These are phyloP conservation scores for Fragilaria radians DNA, from an alignment of 108 stramenopile genomes.

Conservation along the genomic window DNA sequence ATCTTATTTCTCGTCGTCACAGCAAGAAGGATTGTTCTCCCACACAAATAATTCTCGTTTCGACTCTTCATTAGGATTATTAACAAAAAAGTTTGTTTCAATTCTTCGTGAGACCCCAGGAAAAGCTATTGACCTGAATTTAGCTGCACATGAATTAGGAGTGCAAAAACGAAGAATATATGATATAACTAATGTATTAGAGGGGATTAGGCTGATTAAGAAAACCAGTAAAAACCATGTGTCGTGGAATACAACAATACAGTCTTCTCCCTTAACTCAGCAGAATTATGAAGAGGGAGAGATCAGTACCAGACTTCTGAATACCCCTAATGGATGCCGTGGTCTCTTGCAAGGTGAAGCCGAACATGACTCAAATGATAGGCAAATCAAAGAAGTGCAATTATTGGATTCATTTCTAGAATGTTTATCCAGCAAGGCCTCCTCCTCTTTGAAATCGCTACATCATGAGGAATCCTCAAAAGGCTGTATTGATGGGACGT, in stretches of 20 bases:
- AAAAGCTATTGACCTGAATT: conserved; percentile 80
- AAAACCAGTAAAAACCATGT: conserved; percentile 89
- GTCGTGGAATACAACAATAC: conserved; percentile 66
- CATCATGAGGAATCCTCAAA: background rate
- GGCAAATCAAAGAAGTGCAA: conserved; percentile 26
- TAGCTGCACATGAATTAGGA: conserved; percentile 68
- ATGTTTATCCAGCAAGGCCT: conserved; percentile 28
- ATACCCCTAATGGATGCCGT: conserved; percentile 17
- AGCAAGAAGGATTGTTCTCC: too few relatives aligned
- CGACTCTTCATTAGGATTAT: conserved; percentile 83
- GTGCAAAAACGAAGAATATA: conserved; percentile 92
- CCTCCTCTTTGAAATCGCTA: conserved; percentile 14
- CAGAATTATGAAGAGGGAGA: background rate
- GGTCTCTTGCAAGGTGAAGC: background rate
- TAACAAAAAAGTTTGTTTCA: conserved; percentile 87
- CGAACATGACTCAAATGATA: background rate
- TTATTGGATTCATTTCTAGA: conserved; percentile 26
- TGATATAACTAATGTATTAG: conserved; percentile 93
- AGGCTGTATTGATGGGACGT: background rate
- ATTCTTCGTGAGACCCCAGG: conserved; percentile 49
- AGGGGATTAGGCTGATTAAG: conserved; percentile 85
- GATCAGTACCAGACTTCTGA: conserved; percentile 22
- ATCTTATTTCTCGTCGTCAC: too few relatives aligned
- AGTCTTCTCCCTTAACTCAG: conserved; percentile 9
- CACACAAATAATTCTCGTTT: conserved; percentile 46